A percentile compares a stretch with the other conserved stretches of the same genome.
Conservation (phyloP, 352 stramenopile genomes). For the Phytophthora crassamura region DNA sequence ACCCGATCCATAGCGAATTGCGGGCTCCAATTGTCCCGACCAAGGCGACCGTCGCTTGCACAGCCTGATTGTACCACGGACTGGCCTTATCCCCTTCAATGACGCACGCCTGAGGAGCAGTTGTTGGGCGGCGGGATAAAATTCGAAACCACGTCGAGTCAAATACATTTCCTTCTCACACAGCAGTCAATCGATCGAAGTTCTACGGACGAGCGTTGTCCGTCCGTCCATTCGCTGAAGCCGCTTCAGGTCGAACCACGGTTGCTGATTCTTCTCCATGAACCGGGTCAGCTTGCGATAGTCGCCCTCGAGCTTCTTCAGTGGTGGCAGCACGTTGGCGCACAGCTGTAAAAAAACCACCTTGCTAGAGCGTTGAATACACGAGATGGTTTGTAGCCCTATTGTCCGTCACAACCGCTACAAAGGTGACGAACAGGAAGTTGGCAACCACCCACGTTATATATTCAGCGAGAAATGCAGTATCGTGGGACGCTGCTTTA, state of each 20-base stretch:
- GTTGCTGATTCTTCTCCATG: slow-evolving; percentile 12
- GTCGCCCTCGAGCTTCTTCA: not conserved
- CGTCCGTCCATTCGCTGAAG: not conserved
- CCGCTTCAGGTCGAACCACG: slow-evolving; percentile 1
- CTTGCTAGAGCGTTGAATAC: not conserved
- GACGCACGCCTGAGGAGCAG: no score
- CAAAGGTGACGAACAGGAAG: not conserved
- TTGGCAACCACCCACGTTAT: not conserved
- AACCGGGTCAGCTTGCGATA: slow-evolving; percentile 4
- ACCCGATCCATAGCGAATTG: no score
- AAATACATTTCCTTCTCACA: no score
- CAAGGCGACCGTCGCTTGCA: no score
- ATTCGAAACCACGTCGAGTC: no score
- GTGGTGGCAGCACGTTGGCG: not conserved
- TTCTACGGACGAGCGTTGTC: not conserved
- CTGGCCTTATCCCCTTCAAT: no score
- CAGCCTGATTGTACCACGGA: no score
- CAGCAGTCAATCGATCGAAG: not conserved
- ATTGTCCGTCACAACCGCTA: slow-evolving; percentile 18
- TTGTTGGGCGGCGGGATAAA: no score
- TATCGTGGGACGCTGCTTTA: not conserved
- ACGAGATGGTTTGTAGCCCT: slow-evolving; percentile 2
- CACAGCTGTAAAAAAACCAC: slow-evolving; percentile 13
- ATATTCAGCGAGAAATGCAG: not conserved
- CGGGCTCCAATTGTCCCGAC: no score